Evolutionary conservation across 2,329 filamentous ascomycete genomes (phyloP).

Genomic region (Pseudopyricularia cyperi): DNA sequence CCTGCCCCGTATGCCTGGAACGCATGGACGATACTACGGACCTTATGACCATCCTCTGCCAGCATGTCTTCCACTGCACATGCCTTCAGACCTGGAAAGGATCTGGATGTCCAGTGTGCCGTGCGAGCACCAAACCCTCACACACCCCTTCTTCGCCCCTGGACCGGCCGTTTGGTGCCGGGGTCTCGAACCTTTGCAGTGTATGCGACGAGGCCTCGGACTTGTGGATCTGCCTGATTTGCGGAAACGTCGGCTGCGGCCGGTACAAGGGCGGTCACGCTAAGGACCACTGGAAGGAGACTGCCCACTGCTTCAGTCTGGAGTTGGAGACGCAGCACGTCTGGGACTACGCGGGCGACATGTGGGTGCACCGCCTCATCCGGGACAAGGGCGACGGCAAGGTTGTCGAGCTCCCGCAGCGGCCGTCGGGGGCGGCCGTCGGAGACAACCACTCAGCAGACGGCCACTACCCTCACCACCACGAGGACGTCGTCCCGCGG

Average conservation of each 20-base stretch:
- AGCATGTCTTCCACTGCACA: conserved; percentile 94
- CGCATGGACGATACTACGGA: conserved; percentile 97
- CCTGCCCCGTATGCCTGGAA: conserved; percentile 91
- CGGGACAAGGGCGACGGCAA: conserved; percentile 89
- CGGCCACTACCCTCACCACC: conserved; percentile 2
- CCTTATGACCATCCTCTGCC: conserved; percentile 87
- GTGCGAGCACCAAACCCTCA: conserved; percentile 38
- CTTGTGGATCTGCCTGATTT: conserved; percentile 92
- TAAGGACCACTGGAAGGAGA: conserved; percentile 85
- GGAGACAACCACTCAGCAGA: background rate
- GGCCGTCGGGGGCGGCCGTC: background rate
- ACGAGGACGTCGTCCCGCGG: conserved; percentile 56
- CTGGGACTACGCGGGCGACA: conserved; percentile 94
- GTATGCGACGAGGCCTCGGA: conserved; percentile 71
- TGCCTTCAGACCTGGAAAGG: conserved; percentile 96
- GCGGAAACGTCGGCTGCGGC: conserved; percentile 83
- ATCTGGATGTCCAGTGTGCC: conserved; percentile 84
- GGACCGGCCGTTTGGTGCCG: conserved; percentile 41
- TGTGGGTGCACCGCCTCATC: conserved; percentile 91
- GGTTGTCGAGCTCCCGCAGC: conserved; percentile 71
- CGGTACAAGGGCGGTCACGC: conserved; percentile 90
- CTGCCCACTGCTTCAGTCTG: conserved; percentile 80
- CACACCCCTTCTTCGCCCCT: background rate
- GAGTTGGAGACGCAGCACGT: conserved; percentile 90
- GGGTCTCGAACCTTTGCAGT: conserved; percentile 58